These are phyloP conservation scores for Stachybotrys chlorohalonatus DNA, from an alignment of 2,329 filamentous ascomycete species.

Conservation along the genomic window DNA sequence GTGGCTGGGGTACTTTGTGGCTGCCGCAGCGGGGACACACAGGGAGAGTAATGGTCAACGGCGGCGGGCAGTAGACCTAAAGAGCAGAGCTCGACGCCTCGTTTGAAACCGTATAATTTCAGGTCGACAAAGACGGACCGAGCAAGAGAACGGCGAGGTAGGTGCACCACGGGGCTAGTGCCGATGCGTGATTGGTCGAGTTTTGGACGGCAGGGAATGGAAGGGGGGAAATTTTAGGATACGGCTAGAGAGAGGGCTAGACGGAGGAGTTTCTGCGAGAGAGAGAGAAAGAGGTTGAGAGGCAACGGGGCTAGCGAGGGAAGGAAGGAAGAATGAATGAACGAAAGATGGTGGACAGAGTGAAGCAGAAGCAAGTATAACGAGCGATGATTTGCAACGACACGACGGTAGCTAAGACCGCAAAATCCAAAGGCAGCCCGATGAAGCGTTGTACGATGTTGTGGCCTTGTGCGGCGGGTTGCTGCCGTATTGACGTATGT, in stretches of 20 bases:
- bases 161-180: background rate
- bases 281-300: background rate
- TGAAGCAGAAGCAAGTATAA: too few species aligned
- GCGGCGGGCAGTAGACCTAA: background rate
- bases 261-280: background rate
- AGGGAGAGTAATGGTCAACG: background rate
- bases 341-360: too few species aligned
- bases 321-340: too few species aligned
- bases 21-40: background rate
- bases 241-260: background rate
- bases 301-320: background rate
- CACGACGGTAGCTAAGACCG: background rate
- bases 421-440: background rate
- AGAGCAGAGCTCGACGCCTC: background rate
- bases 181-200: background rate
- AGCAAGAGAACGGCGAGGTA: background rate
- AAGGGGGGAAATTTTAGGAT: background rate
- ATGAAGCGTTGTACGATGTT: background rate
- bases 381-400: too few species aligned
- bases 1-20: slow-evolving; percentile 1
- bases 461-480: background rate
- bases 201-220: background rate
- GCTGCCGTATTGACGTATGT: too few species aligned
- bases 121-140: background rate
- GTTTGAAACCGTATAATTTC: background rate